Base-by-base conservation (phyloP, 2,329 filamentous ascomycete genomes). In the Coniochaeta sp. region DNA sequence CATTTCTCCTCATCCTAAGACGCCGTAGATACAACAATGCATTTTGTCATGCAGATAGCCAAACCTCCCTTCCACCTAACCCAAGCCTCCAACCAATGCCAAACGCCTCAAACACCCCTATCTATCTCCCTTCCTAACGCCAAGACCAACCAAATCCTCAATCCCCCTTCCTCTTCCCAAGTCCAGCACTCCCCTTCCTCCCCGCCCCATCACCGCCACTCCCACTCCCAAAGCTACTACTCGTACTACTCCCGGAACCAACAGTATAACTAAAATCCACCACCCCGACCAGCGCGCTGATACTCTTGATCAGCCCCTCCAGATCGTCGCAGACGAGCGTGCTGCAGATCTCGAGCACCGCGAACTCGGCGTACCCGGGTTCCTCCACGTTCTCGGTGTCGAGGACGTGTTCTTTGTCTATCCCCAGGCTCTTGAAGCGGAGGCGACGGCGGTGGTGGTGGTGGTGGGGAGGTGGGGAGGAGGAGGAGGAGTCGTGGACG, bases 321-420 rank as follows among this genome's bases (percentile, higher is more conserved):
- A 91, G 66, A 66, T 91, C 86, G 58, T 86, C 85, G 53, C 80
- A 79, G 31, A 91, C 78, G 54, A 87, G 82, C 51, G 79, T 74
- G 51, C 81, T 86, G 55, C 83, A 85, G 33, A 91, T 82, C 61
- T 90, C 86, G 58, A 89, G 71, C 8, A 89, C 85, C 0, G 86
- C 86, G 67, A 90, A 91, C 50, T 86, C 85, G 3, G 84, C 81
- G 66, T 89, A 90, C 0, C 86, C 86, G 0, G 84, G 83, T 63
- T 89, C 83, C 2, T 82, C 77, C 55, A 89, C 78, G 63, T 89
- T 84, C 54, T 74, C 66, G 2, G 87, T 68, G 57, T 78, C 81
- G 16, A 89, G 63, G 12, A 89, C 82, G 50, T 81, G 57, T 7
- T 33, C 31, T 14, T 38, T n/a, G n/a, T n/a, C n/a, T n/a, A n/a